Percentiles rank a stretch among this genome's conserved stretches.
phyloP scores from a whole-genome alignment of 1,284 basidiomycete genomes.

The Tilletia horrida region DNA sequence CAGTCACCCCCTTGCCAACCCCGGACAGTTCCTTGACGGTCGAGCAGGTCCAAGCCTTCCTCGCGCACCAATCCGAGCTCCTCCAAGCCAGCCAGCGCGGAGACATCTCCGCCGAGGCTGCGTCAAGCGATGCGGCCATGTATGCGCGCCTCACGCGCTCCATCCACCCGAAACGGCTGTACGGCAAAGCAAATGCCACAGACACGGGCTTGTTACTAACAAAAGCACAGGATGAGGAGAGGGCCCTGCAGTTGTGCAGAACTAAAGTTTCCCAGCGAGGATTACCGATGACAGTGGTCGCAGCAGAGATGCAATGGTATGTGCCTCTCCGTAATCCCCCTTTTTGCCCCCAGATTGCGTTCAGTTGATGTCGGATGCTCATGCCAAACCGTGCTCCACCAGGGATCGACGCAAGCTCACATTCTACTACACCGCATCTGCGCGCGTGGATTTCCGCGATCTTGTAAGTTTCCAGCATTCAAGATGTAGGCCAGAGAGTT shows the following conservation, averaged over 20 bases:
- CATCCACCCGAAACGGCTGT: constrained; percentile 83
- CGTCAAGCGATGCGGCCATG: neutral
- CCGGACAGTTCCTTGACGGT: constrained; percentile 60
- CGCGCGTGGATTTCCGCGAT: constrained; percentile 94
- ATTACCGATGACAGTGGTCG: constrained; percentile 94
- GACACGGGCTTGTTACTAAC: constrained; percentile 61
- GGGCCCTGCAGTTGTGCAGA: constrained; percentile 84
- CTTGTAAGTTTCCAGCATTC: constrained; percentile 55
- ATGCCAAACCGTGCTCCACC: no score
- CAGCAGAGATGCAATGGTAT: constrained; percentile 86
- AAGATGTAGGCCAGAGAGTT: neutral
- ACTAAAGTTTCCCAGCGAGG: constrained; percentile 71
- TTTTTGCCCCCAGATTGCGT: no score
- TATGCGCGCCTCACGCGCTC: constrained; percentile 34
- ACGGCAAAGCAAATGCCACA: constrained; percentile 78
- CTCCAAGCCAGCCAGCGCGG: constrained; percentile 4
- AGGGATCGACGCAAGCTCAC: constrained; percentile 79
- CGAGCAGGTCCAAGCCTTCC: constrained; percentile 70
- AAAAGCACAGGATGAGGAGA: constrained; percentile 76
- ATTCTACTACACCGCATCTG: constrained; percentile 94
- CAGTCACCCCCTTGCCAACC: no score
- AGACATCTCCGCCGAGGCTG: neutral
- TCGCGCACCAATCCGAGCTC: constrained; percentile 43
- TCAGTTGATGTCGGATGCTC: no score
- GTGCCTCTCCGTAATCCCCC: neutral